Conservation (phyloP, 1,284 basidiomycete genomes). For the Ceratorhiza oryzae-sativae region DNA sequence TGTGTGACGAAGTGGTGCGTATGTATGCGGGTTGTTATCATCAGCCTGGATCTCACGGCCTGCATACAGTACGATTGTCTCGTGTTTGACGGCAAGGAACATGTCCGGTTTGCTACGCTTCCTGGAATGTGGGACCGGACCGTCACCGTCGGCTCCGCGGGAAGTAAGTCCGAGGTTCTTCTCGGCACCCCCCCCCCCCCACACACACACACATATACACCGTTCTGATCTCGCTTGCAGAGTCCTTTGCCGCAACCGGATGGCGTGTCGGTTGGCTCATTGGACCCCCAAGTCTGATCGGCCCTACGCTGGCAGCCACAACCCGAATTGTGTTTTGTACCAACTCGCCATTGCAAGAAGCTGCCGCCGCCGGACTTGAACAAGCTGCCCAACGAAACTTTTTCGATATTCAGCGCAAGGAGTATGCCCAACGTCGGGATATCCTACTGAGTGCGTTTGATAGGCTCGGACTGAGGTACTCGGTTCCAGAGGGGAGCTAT, state of each 20-base stretch:
- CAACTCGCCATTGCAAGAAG: slow-evolving; percentile 92
- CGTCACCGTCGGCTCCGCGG: slow-evolving; percentile 81
- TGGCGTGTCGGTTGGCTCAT: slow-evolving; percentile 99
- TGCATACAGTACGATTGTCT: slow-evolving; percentile 85
- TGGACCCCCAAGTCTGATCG: slow-evolving; percentile 83
- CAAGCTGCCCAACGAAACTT: slow-evolving; percentile 75
- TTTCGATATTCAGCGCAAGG: slow-evolving; percentile 77
- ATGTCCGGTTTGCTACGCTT: slow-evolving; percentile 88
- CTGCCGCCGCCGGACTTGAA: slow-evolving; percentile 85
- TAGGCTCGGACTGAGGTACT: slow-evolving; percentile 84
- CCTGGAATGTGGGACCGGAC: slow-evolving; percentile 99
- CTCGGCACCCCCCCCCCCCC: too few relatives aligned
- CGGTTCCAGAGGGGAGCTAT: slow-evolving; percentile 86
- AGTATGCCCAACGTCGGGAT: slow-evolving; percentile 83
- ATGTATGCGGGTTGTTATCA: slow-evolving; percentile 1
- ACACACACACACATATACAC: too few relatives aligned
- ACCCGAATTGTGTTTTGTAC: slow-evolving; percentile 96
- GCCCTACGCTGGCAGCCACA: slow-evolving; percentile 86
- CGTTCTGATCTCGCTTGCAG: slow-evolving; percentile 53
- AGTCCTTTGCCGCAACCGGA: slow-evolving; percentile 97
- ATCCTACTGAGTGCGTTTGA: slow-evolving; percentile 83
- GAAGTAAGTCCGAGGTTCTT: slow-evolving; percentile 61
- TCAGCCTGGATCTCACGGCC: slow-evolving; percentile 20
- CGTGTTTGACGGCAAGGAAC: slow-evolving; percentile 86
- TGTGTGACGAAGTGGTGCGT: slow-evolving; percentile 94